Evolutionary conservation across 495 filamentous ascomycete genomes (phyloP).

Genomic region (Aspergillus hancockii): DNA sequence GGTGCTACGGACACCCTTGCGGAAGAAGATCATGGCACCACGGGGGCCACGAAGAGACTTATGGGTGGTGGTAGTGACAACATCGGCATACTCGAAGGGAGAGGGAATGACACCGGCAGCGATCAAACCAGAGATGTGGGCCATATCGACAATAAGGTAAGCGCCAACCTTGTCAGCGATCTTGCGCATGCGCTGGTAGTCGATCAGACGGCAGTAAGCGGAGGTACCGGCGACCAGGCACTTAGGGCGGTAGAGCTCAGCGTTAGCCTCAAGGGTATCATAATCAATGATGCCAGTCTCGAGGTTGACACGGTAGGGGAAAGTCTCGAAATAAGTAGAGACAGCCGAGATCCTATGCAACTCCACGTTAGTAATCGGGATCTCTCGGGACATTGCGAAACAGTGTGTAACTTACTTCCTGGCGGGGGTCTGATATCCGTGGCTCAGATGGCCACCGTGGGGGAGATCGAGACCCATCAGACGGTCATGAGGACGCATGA

Average conservation of each 20-base stretch:
- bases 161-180: conserved; percentile 92
- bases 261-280: conserved; percentile 86
- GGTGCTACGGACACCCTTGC: conserved; percentile 86
- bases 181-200: conserved; percentile 95
- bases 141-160: conserved; percentile 97
- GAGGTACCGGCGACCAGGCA: conserved; percentile 95
- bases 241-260: conserved; percentile 93
- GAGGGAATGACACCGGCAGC: conserved; percentile 91
- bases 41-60: conserved; percentile 98
- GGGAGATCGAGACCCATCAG: conserved; percentile 97
- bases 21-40: conserved; percentile 99
- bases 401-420: conserved; percentile 66
- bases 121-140: conserved; percentile 96
- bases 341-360: conserved; percentile 77
- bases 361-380: conserved; percentile 16
- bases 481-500: conserved; percentile 95
- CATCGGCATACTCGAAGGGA: conserved; percentile 91
- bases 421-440: conserved; percentile 94
- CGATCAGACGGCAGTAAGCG: conserved; percentile 97
- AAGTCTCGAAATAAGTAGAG: conserved; percentile 93
- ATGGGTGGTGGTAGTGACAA: conserved; percentile 99
- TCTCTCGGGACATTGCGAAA: neutral
- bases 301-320: conserved; percentile 88
- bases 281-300: conserved; percentile 98
- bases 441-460: conserved; percentile 95